Base-by-base conservation (phyloP, 2,329 filamentous ascomycete genomes). In the Arthrobotrys conoides region DNA sequence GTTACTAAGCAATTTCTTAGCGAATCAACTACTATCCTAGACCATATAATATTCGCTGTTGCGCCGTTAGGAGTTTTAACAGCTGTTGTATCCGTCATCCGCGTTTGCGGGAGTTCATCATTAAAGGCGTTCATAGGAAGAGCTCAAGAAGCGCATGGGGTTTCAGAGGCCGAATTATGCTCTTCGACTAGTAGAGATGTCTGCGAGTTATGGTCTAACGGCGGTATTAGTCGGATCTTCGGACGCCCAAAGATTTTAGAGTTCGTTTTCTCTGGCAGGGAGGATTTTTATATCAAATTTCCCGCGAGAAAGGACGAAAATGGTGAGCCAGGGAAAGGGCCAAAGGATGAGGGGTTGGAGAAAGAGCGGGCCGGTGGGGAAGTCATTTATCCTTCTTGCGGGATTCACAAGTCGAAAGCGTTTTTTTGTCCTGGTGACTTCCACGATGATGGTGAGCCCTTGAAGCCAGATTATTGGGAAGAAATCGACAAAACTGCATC, bases 101-200 rank as follows among this genome's bases (percentile, higher is more conserved):
- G 83, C 64, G 41, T 85, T 80, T 67, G 85, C 83, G 0, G 71
- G 51, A 70, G 33, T 44, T 16, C 57, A 3, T 81, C 69, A 18
- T 27, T 80, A 61, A 82, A 83, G 14, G 84, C 86, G 0, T 83
- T 87, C 20, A 82, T 87, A 6, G 86, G 86, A 0, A 71, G 85
- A 41, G 82, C 84, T 0, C 81, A 83, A 84, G 83, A 83, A 61
- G 79, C 80, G 8, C 48, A 48, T 2, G 82, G 75, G 0, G 64
- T 53, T 12, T 80, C 75, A 0, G 83, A 84, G 64, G 80, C 80
- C 1, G 82, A 83, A 33, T 61, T 84, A 1, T 82, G 80, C 22
- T 81, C 82, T 5, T 83, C 82, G 0, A 83, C 83, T 3, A 49
- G 38, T 5, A 49, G 46, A 14, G 33, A 46, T 41, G 46, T 49